Evolutionary conservation across 2,329 filamentous ascomycete species (phyloP).

Genomic region (Diaporthe velutina): DNA sequence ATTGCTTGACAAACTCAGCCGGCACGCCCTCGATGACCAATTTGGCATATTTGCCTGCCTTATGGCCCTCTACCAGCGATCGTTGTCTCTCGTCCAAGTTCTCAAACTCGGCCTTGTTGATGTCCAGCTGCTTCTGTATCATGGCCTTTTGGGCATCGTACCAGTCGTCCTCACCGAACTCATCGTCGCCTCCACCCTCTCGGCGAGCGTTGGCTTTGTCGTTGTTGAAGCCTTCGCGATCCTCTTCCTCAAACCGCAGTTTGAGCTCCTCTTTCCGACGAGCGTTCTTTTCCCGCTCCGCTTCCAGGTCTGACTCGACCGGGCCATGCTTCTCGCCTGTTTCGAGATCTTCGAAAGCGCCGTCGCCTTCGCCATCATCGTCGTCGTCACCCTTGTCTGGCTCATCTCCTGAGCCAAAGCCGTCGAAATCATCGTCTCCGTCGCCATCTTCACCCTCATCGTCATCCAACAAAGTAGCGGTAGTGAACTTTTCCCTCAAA

Average conservation of each 20-base stretch:
- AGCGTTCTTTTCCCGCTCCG: conserved; percentile 91
- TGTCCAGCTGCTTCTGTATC: conserved; percentile 94
- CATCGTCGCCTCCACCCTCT: conserved; percentile 77
- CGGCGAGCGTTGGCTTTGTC: conserved; percentile 84
- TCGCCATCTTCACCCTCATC: conserved; percentile 63
- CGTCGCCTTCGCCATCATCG: conserved; percentile 64
- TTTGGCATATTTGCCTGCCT: conserved; percentile 92
- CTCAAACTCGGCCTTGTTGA: conserved; percentile 95
- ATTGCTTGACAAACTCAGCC: conserved; percentile 87
- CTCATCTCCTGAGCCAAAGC: conserved; percentile 45
- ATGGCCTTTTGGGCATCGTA: conserved; percentile 96
- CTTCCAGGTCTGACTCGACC: conserved; percentile 73
- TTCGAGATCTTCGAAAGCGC: conserved; percentile 78
- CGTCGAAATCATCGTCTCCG: conserved; percentile 56
- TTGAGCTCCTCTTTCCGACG: conserved; percentile 94
- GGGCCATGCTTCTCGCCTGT: conserved; percentile 73
- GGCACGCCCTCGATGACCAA: conserved; percentile 91
- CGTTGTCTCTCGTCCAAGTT: conserved; percentile 87
- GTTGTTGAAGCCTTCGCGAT: conserved; percentile 94
- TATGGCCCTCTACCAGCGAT: conserved; percentile 87
- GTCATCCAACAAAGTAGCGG: conserved; percentile 70
- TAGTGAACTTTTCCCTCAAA: conserved; percentile 81
- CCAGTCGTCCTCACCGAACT: conserved; percentile 98
- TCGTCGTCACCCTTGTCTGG: conserved; percentile 62
- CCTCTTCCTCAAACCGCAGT: conserved; percentile 95